Evolutionary conservation across 306 rosid species (phyloP), one percentile per base, ranked within the genome.

Genomic region (Begonia masoniana): DNA sequence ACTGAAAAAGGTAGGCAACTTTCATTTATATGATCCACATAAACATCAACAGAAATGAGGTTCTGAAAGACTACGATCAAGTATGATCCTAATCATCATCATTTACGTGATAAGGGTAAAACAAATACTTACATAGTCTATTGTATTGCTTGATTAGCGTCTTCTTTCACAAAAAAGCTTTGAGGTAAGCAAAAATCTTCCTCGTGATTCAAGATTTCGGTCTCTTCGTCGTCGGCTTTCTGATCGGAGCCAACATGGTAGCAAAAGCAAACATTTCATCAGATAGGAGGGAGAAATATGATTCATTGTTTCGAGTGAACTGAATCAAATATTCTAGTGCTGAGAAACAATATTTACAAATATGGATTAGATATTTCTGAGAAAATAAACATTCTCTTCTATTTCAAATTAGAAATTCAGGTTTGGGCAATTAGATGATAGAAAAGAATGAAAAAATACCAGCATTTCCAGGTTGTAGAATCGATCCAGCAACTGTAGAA

Each of bases 381-480:
- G 24, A 2, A 21, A 21, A 21, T 21, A 21, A 21, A 21, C 24
- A 21, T 21, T 21, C 24, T 21, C 24, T 21, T 21, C 24, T 1
- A 21, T 21, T 21, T 21, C 24, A 21, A 21, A 21, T 21, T 21
- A 0, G 24, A 21, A 21, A 21, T 21, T 21, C 24, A 21, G 39
- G 39, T 31, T 31, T 6, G 9, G 8, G 59, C 49, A 14, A 13
- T 61, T 15, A 50, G n/a, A 59, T 53, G 23, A 61, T 47, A 41
- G 65, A 66, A 54, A 39, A n/a, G 46, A 59, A 14, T 2, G 9
- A 26, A 52, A 62, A 50, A 15, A 50, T 81, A 92, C 99, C 96
- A 92, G 79, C 88, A 83, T 77, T 65, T 92, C 96, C 67, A 92
- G 15, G 77, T 86, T 86, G 81, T 86, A 92, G 86, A 92, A 86